These are phyloP conservation scores for Dendrocalamus latiflorus DNA, from an alignment of 202 grass and related monocot species.

Conservation along the genomic window DNA sequence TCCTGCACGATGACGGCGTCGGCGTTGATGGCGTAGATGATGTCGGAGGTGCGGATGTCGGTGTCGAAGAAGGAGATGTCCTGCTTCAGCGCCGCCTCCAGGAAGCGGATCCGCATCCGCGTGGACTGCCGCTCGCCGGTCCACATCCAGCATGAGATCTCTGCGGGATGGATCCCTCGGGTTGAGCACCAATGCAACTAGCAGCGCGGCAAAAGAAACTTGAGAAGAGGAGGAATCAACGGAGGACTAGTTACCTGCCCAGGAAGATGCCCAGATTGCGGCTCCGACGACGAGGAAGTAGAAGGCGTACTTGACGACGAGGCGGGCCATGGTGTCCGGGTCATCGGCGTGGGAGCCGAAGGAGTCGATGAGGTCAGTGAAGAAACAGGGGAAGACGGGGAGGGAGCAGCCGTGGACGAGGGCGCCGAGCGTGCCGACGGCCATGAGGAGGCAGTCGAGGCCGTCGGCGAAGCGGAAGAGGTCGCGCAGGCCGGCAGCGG, in stretches of 20 bases:
- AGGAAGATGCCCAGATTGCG: conserved; percentile 92
- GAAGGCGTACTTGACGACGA: conserved; percentile 92
- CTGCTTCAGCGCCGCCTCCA: conserved; percentile 75
- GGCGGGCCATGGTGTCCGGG: conserved; percentile 73
- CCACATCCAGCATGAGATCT: conserved; percentile 99
- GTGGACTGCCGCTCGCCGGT: conserved; percentile 91
- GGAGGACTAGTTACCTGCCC: conserved; percentile 45
- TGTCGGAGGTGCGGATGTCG: conserved; percentile 82
- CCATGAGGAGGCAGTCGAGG: conserved; percentile 74
- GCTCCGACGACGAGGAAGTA: conserved; percentile 96
- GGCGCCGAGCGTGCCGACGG: conserved; percentile 66
- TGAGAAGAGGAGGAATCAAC: too few species aligned
- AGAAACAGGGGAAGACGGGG: conserved; percentile 93
- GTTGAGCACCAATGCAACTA: not conserved
- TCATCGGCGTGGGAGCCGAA: conserved; percentile 86
- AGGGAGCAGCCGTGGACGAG: conserved; percentile 91
- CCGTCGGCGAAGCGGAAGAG: conserved; percentile 88
- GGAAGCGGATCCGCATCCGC: conserved; percentile 81
- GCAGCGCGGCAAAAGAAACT: not conserved
- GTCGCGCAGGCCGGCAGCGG: conserved; percentile 43
- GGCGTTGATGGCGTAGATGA: conserved; percentile 97
- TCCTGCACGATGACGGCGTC: conserved; percentile 92
- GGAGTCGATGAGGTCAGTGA: conserved; percentile 92
- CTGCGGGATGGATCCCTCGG: conserved; percentile 18
- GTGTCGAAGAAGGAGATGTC: conserved; percentile 97